Base-by-base conservation (phyloP, 2,329 filamentous ascomycete genomes). In the Capronia coronata region DNA sequence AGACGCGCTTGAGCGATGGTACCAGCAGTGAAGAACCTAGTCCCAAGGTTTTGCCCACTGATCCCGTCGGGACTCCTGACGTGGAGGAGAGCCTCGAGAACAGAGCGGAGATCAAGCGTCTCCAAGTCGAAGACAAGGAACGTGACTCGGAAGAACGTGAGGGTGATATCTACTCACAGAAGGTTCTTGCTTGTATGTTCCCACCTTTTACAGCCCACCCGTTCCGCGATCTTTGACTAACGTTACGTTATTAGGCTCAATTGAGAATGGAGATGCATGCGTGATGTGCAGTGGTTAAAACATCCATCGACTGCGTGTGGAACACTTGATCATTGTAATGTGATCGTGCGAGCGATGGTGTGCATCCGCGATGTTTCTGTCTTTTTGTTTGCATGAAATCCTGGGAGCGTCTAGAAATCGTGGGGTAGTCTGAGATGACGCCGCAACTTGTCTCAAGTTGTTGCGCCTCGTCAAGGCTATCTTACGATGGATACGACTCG, bases 241-340 rank as follows among this genome's bases (percentile, higher is more conserved):
- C 38, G 19, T 27, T 42, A 38, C 35, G 13, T 22, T 27, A 37
- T 62, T 52, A 86, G 82, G 82, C 76, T 96, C 90, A 72, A 97
- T 98, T 68, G 90, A 97, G 67, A 96, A 97, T 75, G 88, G 85
- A 61, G 93, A 98, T 68, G 78, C 84, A 41, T 98, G 93, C 68
- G 68, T 95, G 58, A 97, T 98, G 93, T 98, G 93, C 82, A 94
- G 87, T 71, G 91, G 90, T 75, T 97, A 79, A 69, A 57, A n/a
- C 11, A n/a, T 8, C 7, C n/a, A 6, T 34, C 14, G 13, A 35
- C 32, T n/a, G n/a, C n/a, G n/a, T n/a, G n/a, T n/a, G n/a, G n/a
- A n/a, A n/a, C n/a, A n/a, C n/a, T n/a, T n/a, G n/a, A n/a, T n/a
- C n/a, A n/a, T n/a, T n/a, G n/a, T n/a, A n/a, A n/a, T n/a, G n/a